Conservation (phyloP, 495 filamentous ascomycete genomes). For the Penicillium alfredii region DNA sequence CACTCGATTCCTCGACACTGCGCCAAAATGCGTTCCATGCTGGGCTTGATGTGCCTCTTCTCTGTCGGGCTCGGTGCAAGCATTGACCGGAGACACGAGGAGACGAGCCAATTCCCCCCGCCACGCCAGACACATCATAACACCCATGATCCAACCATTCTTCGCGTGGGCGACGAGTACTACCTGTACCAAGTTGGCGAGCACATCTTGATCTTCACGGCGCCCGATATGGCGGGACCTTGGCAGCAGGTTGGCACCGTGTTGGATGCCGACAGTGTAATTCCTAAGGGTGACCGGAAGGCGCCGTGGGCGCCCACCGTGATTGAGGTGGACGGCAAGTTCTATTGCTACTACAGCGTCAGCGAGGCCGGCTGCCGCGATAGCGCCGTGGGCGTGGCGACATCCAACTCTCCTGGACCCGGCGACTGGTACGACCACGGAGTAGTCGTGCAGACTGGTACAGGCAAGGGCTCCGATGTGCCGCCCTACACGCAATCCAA, state of each 20-base stretch:
- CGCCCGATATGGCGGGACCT: constrained; percentile 34
- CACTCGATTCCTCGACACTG: constrained; percentile 19
- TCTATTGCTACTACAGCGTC: constrained; percentile 72
- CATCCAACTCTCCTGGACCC: constrained; percentile 52
- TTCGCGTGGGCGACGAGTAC: constrained; percentile 26
- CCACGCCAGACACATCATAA: constrained; percentile 29
- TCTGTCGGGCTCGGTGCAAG: constrained; percentile 13
- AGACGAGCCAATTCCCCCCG: constrained; percentile 17
- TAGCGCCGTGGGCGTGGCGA: constrained; percentile 67
- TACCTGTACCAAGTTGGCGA: constrained; percentile 36
- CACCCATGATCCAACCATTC: constrained; percentile 39
- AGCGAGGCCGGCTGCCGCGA: constrained; percentile 59
- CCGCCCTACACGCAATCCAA: constrained; percentile 53
- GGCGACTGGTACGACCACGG: constrained; percentile 53
- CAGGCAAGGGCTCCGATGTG: constrained; percentile 38
- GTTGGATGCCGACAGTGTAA: constrained; percentile 33
- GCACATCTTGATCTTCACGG: constrained; percentile 31
- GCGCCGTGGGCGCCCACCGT: constrained; percentile 59
- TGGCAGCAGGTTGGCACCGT: constrained; percentile 36
- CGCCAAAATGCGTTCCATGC: constrained; percentile 21
- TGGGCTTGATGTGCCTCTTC: constrained; percentile 20
- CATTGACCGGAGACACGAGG: constrained; percentile 6
- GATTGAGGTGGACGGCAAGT: constrained; percentile 45
- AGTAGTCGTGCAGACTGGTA: constrained; percentile 37
- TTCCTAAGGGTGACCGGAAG: constrained; percentile 35